Evolutionary conservation across 202 grass and related monocot species (phyloP).

Genomic region (Zoysia matrella): DNA sequence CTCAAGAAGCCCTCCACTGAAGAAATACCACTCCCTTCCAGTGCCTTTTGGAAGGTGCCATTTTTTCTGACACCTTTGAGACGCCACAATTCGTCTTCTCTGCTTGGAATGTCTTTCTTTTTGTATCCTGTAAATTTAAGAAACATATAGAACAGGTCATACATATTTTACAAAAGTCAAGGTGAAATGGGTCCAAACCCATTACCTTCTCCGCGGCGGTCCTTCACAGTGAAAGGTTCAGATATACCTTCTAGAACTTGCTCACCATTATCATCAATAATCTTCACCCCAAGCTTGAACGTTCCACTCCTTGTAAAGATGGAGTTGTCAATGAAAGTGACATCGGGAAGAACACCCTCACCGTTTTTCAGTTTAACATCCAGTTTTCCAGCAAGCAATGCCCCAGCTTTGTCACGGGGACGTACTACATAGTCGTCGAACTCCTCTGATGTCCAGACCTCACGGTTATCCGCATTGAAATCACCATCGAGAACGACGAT

Average conservation of each 20-base stretch:
- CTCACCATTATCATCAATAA: slow-evolving; percentile 17
- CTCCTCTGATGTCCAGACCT: too few species aligned
- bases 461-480: too few species aligned
- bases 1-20: slow-evolving; percentile 40
- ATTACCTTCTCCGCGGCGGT: not conserved
- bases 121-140: not conserved
- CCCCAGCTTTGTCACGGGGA: too few species aligned
- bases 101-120: slow-evolving; percentile 36
- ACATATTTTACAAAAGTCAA: not conserved
- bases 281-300: slow-evolving; percentile 46
- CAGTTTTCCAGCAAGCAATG: too few species aligned
- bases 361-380: slow-evolving; percentile 33
- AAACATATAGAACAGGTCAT: not conserved
- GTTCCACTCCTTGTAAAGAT: slow-evolving; percentile 30
- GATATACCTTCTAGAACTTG: slow-evolving; percentile 50
- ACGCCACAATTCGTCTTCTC: too few species aligned
- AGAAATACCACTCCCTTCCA: slow-evolving; percentile 10
- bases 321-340: slow-evolving; percentile 54
- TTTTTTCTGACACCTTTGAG: too few species aligned
- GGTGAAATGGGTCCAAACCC: not conserved
- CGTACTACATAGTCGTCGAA: too few species aligned
- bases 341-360: slow-evolving; percentile 12
- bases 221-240: slow-evolving; percentile 44
- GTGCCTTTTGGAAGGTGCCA: too few species aligned
- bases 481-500: slow-evolving; percentile 32